These are phyloP conservation scores for Penium margaritaceum DNA, from an alignment of 139 green algal species.

Conservation along the genomic window DNA sequence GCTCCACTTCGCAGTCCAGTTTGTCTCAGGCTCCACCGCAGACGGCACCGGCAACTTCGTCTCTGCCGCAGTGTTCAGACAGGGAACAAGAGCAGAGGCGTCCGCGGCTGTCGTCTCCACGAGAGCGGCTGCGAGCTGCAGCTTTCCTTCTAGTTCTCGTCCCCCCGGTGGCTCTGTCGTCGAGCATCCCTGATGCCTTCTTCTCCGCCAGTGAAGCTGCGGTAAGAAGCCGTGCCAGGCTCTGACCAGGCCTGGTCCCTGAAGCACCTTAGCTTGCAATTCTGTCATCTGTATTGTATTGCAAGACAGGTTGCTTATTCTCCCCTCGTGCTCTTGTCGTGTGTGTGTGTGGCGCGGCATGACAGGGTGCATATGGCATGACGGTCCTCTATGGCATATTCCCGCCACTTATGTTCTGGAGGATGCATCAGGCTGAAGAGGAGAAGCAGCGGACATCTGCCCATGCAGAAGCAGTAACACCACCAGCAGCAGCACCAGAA, in stretches of 20 bases:
- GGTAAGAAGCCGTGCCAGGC: too few species aligned
- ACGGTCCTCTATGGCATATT: constrained; percentile 64
- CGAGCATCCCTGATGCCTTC: constrained; percentile 53
- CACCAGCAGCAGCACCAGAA: background rate
- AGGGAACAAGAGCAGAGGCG: background rate
- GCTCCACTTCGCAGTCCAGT: too few species aligned
- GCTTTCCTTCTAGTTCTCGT: constrained; percentile 12
- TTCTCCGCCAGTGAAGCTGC: constrained; percentile 40
- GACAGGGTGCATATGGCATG: constrained; percentile 58
- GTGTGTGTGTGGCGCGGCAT: background rate
- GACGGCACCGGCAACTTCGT: too few species aligned
- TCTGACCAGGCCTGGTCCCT: too few species aligned
- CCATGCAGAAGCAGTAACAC: too few species aligned
- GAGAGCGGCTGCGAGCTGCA: background rate
- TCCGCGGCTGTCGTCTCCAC: background rate
- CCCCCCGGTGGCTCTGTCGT: constrained; percentile 46
- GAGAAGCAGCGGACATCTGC: too few species aligned
- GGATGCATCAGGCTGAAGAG: too few species aligned
- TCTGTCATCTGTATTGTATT: too few species aligned
- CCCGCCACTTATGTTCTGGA: constrained; percentile 58
- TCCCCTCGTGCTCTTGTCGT: too few species aligned
- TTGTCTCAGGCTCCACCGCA: too few species aligned
- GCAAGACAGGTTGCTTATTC: too few species aligned
- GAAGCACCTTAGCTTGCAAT: too few species aligned
- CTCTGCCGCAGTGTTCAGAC: background rate